Conservation (phyloP, 805 yeast species). For the Yamadazyma paraphyllophila region DNA sequence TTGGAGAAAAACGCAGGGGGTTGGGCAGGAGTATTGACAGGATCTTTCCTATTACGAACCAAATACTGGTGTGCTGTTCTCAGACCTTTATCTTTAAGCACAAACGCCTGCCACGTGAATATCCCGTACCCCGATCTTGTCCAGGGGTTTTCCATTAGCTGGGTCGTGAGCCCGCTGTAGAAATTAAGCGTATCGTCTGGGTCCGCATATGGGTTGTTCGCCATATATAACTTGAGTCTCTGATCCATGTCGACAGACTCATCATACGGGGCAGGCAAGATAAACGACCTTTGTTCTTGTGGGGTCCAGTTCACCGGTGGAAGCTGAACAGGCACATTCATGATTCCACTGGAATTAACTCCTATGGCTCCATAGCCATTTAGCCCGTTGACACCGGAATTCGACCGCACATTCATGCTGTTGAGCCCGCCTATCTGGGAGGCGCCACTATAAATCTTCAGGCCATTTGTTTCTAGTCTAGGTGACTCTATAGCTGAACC, state of each 20-base stretch:
- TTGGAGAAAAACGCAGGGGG: background rate
- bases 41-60: background rate
- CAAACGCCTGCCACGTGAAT: slow-evolving; percentile 46
- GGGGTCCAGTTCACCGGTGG: slow-evolving; percentile 4
- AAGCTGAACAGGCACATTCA: background rate
- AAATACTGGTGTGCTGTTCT: background rate
- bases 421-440: no score
- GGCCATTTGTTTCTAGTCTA: no score
- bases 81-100: slow-evolving; percentile 44
- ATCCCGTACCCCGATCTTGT: slow-evolving; percentile 52
- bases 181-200: slow-evolving; percentile 39
- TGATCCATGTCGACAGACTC: background rate
- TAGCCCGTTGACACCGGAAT: no score
- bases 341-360: background rate
- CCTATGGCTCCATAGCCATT: no score
- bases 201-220: slow-evolving; percentile 20
- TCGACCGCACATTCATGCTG: no score
- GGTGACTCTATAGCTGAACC: no score
- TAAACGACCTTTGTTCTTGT: background rate
- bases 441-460: no score
- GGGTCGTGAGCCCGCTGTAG: slow-evolving; percentile 42
- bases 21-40: background rate
- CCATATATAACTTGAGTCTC: background rate
- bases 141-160: slow-evolving; percentile 23
- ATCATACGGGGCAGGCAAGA: background rate